These are phyloP conservation scores for Pseudonitzschia pungens DNA, from an alignment of 108 stramenopile genomes.

Conservation along the genomic window DNA sequence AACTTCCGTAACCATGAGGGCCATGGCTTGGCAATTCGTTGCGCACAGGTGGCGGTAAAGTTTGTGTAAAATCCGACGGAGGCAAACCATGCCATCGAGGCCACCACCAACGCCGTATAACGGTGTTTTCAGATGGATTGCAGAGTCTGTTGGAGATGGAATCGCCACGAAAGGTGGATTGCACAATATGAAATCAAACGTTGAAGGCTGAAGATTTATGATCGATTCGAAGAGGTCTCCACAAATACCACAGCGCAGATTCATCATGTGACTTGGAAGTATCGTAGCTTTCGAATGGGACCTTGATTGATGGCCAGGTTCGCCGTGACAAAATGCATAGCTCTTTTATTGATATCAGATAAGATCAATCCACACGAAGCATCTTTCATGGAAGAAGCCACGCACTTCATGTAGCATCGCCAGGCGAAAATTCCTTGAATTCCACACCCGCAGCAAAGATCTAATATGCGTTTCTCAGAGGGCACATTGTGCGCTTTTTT, in stretches of 20 bases:
- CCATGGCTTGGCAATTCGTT: neutral
- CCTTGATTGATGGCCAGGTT: constrained; percentile 22
- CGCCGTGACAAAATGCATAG: constrained; percentile 28
- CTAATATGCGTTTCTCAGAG: constrained; percentile 21
- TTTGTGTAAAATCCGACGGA: constrained; percentile 14
- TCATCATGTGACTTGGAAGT: too few species aligned
- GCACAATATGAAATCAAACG: constrained; percentile 25
- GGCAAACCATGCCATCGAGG: constrained; percentile 24
- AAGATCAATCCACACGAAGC: constrained; percentile 9
- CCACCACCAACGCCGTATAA: constrained; percentile 39
- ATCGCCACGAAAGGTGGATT: constrained; percentile 45
- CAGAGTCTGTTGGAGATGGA: constrained; percentile 20
- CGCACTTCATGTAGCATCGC: constrained; percentile 9
- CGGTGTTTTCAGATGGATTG: neutral
- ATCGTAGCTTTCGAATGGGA: neutral
- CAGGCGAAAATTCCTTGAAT: constrained; percentile 40
- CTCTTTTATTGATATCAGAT: constrained; percentile 31
- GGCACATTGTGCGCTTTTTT: neutral
- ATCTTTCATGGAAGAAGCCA: neutral
- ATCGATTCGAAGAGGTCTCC: constrained; percentile 14
- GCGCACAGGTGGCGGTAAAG: constrained; percentile 2
- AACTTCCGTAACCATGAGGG: constrained; percentile 42
- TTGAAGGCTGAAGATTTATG: neutral
- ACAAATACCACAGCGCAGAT: neutral
- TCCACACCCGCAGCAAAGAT: constrained; percentile 42